Evolutionary conservation across 2,329 filamentous ascomycete genomes (phyloP), one percentile per base, ranked within the genome.

Genomic region (Neoscytalidium dimidiatum): DNA sequence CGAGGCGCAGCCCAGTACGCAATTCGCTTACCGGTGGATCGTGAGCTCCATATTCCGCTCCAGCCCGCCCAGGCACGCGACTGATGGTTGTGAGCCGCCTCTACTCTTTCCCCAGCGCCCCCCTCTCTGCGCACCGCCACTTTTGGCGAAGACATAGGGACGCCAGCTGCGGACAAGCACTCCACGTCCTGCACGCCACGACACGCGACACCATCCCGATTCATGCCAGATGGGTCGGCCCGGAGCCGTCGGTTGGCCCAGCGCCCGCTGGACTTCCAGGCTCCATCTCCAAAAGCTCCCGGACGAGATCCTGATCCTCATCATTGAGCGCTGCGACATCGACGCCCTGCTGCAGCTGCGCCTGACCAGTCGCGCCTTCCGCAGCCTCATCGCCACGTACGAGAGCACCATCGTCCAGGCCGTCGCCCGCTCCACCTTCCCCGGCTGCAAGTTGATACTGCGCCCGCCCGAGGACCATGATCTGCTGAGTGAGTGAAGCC

Each of bases 371-470:
- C 66, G 65, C 9, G 70, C 60, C 58, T 67, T 66, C 8, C 69
- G 70, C n/a, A 61, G 67, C 46, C 43, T 75, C 19, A 73, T 74
- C 51, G 57, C 66, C 48, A 66, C 69, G 11, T 74, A 73, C 60
- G 69, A 72, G 14, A 60, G 68, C 14, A 71, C 71, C 4, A 74
- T 77, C 29, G 71, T 70, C 21, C 71, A 71, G 7, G 62, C 69
- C 7, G 71, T 71, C 11, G 74, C 71, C 23, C 71, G 69, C 44
- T 65, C 65, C 8, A 76, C 72, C 7, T 74, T 74, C 33, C 70
- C 73, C 17, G 58, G 56, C 35, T 67, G 68, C 64, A 52, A 53
- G 44, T 35, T 60, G 26, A 52, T 65, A 14, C 56, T 65, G 33
- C 51, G 62, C 13, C 62, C 62, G 31, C 33, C 63, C 13, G 53